phyloP scores from a whole-genome alignment of 805 yeast species.

The Pichia rugopelliculosa region DNA sequence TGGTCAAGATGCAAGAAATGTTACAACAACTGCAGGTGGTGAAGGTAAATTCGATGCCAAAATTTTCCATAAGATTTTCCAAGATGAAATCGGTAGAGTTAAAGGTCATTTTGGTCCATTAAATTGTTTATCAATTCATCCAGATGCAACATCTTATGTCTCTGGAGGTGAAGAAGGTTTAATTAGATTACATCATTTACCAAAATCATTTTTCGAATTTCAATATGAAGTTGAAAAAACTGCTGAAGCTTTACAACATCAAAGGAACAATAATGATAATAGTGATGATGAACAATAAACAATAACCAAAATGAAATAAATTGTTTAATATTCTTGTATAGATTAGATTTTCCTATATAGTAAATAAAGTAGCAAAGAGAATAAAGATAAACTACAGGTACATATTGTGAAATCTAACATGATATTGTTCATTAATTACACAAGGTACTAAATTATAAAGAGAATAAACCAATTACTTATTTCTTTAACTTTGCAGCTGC shows the following conservation, averaged over 20 bases:
- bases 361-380: neutral
- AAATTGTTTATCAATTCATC: constrained; percentile 88
- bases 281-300: neutral
- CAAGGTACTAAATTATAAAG: too few relatives aligned
- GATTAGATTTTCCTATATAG: neutral
- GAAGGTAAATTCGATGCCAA: constrained; percentile 97
- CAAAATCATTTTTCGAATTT: constrained; percentile 87
- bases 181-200: constrained; percentile 89
- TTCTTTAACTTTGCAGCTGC: constrained; percentile 16
- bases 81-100: constrained; percentile 94
- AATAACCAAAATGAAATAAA: neutral
- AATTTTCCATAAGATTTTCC: constrained; percentile 89
- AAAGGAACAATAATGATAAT: neutral
- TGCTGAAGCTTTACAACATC: constrained; percentile 34
- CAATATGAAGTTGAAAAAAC: constrained; percentile 86
- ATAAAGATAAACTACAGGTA: too few relatives aligned
- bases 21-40: constrained; percentile 88
- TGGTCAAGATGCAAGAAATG: constrained; percentile 98
- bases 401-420: too few relatives aligned
- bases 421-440: too few relatives aligned
- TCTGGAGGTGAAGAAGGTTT: constrained; percentile 99
- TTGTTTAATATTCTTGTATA: neutral
- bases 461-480: too few relatives aligned
- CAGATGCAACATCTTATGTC: constrained; percentile 88
- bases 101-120: constrained; percentile 99